phyloP scores from a whole-genome alignment of 345 rosid species.

The Turnera subulata region DNA sequence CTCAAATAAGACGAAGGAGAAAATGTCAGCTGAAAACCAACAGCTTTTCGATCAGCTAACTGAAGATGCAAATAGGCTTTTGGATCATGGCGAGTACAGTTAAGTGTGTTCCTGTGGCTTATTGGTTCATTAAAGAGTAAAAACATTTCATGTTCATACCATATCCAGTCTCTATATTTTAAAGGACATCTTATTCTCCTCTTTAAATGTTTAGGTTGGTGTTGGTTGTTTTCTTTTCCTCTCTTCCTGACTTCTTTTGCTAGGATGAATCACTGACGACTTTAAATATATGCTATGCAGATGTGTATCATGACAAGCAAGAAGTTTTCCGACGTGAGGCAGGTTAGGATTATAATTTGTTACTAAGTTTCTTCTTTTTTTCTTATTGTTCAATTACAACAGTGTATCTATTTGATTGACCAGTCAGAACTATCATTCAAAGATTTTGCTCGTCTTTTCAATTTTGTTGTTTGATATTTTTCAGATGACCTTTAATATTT shows the following conservation, averaged over 20 bases:
- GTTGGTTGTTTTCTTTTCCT: background rate
- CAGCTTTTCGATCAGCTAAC: slow-evolving; percentile 90
- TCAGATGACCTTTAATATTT: slow-evolving; percentile 2
- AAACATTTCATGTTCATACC: background rate
- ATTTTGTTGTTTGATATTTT: slow-evolving; percentile 1
- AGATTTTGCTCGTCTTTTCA: too few species aligned
- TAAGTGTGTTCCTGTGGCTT: slow-evolving; percentile 33
- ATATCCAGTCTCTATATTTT: background rate
- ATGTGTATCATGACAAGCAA: slow-evolving; percentile 75
- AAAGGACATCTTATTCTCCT: too few species aligned
- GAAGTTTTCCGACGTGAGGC: slow-evolving; percentile 86
- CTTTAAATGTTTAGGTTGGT: too few species aligned
- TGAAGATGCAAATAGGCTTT: slow-evolving; percentile 81
- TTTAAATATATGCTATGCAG: slow-evolving; percentile 39
- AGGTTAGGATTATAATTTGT: slow-evolving; percentile 43
- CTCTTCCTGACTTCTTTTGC: too few species aligned
- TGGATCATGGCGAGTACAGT: slow-evolving; percentile 89
- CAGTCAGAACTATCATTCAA: too few species aligned
- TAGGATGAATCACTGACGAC: slow-evolving; percentile 1
- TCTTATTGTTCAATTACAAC: background rate
- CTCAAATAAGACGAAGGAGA: slow-evolving; percentile 68
- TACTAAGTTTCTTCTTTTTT: slow-evolving; percentile 1
- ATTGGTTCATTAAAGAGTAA: background rate
- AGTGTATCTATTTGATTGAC: too few species aligned
- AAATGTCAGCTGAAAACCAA: slow-evolving; percentile 78